A percentile compares a stretch with the other conserved stretches of the same genome.
These are phyloP conservation scores for Avena atlantica DNA, from an alignment of 176 grass and related monocot species.

Conservation along the genomic window DNA sequence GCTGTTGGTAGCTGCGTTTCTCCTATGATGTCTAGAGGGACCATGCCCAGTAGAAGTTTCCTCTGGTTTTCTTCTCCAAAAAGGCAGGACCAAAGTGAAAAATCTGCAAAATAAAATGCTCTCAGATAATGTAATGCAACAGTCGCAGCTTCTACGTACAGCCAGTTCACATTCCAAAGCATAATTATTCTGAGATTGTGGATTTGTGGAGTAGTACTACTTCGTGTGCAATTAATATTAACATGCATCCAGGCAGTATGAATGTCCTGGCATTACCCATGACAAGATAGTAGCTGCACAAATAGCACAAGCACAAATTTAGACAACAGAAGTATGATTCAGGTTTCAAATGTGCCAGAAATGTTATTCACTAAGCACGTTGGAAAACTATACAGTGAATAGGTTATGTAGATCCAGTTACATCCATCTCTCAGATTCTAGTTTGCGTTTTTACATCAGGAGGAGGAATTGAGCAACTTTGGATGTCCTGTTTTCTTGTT, in stretches of 20 bases:
- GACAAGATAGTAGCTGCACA: neutral
- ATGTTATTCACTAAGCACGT: neutral
- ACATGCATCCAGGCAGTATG: neutral
- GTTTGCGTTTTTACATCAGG: constrained; percentile 48
- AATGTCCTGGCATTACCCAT: constrained; percentile 3
- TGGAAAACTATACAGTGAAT: neutral
- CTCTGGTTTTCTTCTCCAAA: neutral
- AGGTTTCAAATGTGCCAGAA: constrained; percentile 24
- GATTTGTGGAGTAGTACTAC: neutral
- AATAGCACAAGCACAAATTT: constrained; percentile 16
- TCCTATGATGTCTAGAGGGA: neutral
- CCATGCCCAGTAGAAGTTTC: neutral
- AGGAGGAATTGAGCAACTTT: constrained; percentile 78
- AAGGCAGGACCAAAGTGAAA: constrained; percentile 20
- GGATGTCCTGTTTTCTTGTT: constrained; percentile 63
- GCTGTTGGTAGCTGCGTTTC: neutral
- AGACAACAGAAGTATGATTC: neutral
- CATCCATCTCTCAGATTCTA: neutral
- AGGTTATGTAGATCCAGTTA: neutral
- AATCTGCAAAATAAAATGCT: constrained; percentile 37
- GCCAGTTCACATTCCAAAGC: neutral
- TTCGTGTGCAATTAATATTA: neutral
- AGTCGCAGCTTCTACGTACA: neutral
- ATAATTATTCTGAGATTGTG: neutral
- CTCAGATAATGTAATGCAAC: constrained; percentile 25